Evolutionary conservation across 257 asterid genomes (phyloP), one percentile per base, ranked within the genome.

Genomic region (Thymus mandschuricus): DNA sequence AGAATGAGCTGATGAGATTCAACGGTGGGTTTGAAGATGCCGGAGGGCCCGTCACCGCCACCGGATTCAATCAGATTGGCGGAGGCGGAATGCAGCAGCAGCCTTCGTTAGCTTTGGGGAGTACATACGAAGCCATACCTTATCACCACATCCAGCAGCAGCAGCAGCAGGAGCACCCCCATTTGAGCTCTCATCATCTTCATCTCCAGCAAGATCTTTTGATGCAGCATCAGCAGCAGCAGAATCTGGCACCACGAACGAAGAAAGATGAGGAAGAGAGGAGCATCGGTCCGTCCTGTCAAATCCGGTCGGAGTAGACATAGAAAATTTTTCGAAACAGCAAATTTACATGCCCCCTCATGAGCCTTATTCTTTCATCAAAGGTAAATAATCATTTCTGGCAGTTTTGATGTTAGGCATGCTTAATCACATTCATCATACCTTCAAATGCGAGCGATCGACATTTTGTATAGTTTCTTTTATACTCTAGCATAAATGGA

Each of bases 201-300:
- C 81, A 79, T 55, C 75, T 68, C 61, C 81, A 79, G 58, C 80
- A 44, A 44, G 49, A 44, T 38, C 41, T 38, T 38, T 4, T 38
- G 41, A 38, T 38, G 49, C 81, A 79, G 58, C 80, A 70, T 5
- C 81, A 72, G 21, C 21, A 21, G 21, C 21, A 21, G 33, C 73
- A 68, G 10, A 8, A n/a, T 68, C 73, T 72, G 38, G 50, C 71
- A 65, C 81, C 34, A 10, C 82, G 85, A 59, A 78, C 66, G 5
- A 82, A 84, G 75, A 86, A 87, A 34, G 94, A 89, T 51, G 96
- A 89, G 76, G 90, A 89, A 73, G 90, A 83, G 8, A 77, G 87
- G 75, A 81, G 81, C 70, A 54, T 68, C 33, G 84, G 78, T 43
- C 88, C 86, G 31, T 70, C 82, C 10, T 79, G 92, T 73, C 83